Evolutionary conservation across 164 flowering plant genomes (phyloP), one percentile per base, ranked within the genome.

Genomic region (Nelumbo lutea): DNA sequence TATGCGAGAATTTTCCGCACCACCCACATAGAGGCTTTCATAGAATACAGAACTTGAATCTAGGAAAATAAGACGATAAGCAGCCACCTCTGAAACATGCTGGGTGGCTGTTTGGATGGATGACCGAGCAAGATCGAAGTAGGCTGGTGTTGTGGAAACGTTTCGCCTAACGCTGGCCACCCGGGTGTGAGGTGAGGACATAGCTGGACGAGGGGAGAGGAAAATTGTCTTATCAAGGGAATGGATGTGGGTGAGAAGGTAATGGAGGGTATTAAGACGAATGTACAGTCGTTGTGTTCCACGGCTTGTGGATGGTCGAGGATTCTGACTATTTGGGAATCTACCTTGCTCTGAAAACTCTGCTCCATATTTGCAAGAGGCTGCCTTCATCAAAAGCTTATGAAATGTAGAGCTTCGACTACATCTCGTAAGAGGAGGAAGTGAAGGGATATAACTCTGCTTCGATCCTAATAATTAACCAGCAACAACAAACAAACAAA

Each of bases 261-360:
- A 87, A 60, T 95, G 90, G 42, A 95, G 80, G 66, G 98, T 88
- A 88, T 95, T 95, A 68, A 95, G 89, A 59, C 99, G 91, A 65
- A 90, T 89, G 78, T 95, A 95, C 15, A 92, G 87, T 71, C 97
- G 97, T 57, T 92, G 99, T 1, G 98, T 95, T 51, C 94, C 97
- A 39, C 99, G 90, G 75, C 97, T 95, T 6, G 91, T 92, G n/a
- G 97, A 90, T 50, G 96, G 93, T 1, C 96, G 86, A 5, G 92
- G 93, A 74, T 89, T 82, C 62, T 83, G 80, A 2, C 79, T 88
- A 51, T 86, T 86, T 9, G 62, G 66, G 0, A 66, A 1, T 40
- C 72, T 76, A 44, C 9, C 38, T 2, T 43, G 73, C 14, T 68
- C 70, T 13, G 59, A 40, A 9, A 80, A 86, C 8, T 81, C 86